Base-by-base conservation (phyloP, 2,329 filamentous ascomycete genomes). In the Bimuria novae-zelandiae region DNA sequence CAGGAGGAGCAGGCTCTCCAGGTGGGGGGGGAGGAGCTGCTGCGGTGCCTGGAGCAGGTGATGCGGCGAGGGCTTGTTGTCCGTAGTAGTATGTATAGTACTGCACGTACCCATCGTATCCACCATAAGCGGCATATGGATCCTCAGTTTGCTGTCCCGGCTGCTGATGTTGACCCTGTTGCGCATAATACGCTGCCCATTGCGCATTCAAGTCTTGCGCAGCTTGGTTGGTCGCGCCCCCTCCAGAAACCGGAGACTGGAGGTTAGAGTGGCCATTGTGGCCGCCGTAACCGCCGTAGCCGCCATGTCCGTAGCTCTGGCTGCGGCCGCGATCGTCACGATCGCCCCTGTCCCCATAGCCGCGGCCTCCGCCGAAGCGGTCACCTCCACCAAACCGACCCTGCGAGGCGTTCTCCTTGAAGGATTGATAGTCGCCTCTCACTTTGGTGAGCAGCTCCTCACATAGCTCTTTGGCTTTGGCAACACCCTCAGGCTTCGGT, bases 361-460 rank as follows among this genome's bases (percentile, higher is more conserved):
- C 63, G 41, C 70, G 66, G 37, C 68, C 64, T 44, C 64, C 64
- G 22, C 62, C 60, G 35, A 67, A 68, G 33, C 66, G 77, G 63
- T 78, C 76, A 56, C 65, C 55, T 27, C 66, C 78, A 61, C 77
- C 76, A 55, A 68, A 76, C 56, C 65, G 75, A 39, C 78, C 78
- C 54, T 80, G 73, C 22, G 81, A 42, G 10, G 42, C 41, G 17
- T 50, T 54, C 61, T 85, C 85, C 77, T 97, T 97, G 81, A 93
- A 96, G 41, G 88, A 64, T 70, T 97, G 89, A 71, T 97, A 97
- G 71, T 96, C 89, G 57, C 91, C 84, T 68, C 87, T 89, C 50
- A 99, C 94, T 62, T 94, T 95, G 58, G 80, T 83, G 42, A 99
- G 83, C 46, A 99, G 80, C 65, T 96, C 92, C 63, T 93, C 85